Percentiles rank a stretch among this genome's conserved stretches.
Evolutionary conservation across 1,284 basidiomycete genomes (phyloP).

Genomic region (Hemileia vastatrix): DNA sequence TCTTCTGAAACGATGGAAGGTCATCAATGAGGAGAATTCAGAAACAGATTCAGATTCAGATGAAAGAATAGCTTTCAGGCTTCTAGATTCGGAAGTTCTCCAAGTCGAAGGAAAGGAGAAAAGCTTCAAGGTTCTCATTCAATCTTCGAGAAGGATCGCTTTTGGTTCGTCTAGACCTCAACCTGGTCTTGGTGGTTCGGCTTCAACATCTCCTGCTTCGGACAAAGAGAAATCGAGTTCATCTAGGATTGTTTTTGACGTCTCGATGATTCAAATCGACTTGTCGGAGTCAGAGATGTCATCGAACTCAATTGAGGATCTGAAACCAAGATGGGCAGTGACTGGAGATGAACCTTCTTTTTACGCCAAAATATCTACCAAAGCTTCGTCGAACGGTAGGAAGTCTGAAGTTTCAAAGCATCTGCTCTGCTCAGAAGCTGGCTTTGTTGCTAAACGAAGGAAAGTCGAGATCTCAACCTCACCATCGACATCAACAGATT

Average conservation of each 20-base stretch:
- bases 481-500: too few species aligned
- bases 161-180: background rate
- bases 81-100: background rate
- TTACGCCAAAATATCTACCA: too few species aligned
- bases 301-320: too few species aligned
- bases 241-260: slow-evolving; percentile 24
- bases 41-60: background rate
- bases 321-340: too few species aligned
- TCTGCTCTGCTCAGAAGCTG: too few species aligned
- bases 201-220: background rate
- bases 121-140: background rate
- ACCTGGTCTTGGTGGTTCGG: background rate
- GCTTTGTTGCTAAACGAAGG: too few species aligned
- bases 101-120: background rate
- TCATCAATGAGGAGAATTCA: background rate
- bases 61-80: slow-evolving; percentile 13
- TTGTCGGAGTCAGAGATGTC: too few species aligned
- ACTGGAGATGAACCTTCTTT: too few species aligned
- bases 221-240: background rate
- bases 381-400: too few species aligned
- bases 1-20: too few species aligned
- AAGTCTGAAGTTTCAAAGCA: too few species aligned
- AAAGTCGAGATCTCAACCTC: too few species aligned
- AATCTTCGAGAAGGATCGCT: background rate
- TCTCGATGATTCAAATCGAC: slow-evolving; percentile 24